phyloP scores from a whole-genome alignment of 176 grass and related monocot species.

The Tillandsia fasciculata region DNA sequence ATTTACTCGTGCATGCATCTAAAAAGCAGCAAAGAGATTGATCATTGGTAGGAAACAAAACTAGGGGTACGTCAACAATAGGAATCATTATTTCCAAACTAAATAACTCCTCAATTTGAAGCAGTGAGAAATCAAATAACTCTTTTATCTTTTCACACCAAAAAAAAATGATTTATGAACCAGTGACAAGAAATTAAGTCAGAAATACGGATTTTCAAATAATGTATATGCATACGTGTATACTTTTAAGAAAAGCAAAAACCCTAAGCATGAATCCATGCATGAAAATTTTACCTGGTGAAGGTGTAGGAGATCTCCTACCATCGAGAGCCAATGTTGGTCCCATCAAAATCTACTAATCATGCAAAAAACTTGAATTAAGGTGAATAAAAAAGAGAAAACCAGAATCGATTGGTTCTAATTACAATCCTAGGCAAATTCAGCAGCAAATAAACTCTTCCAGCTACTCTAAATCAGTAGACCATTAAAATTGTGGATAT shows the following conservation, averaged over 20 bases:
- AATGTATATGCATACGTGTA: no score
- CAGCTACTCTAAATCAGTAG: no score
- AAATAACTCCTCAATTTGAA: no score
- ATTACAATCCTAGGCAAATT: background rate
- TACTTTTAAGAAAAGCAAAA: no score
- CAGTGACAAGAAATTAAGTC: no score
- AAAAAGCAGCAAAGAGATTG: background rate
- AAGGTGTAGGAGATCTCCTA: constrained; percentile 8
- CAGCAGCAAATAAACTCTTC: background rate
- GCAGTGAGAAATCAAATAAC: no score
- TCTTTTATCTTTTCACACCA: no score
- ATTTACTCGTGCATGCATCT: background rate
- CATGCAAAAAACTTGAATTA: background rate
- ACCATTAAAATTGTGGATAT: no score
- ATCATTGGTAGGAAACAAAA: background rate
- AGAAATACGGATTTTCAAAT: no score
- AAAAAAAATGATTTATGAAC: no score
- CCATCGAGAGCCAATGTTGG: constrained; percentile 21
- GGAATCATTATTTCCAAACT: background rate
- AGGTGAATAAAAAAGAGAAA: background rate
- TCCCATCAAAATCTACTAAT: constrained; percentile 14
- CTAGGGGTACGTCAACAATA: background rate
- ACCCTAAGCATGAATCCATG: no score
- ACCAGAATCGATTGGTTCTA: background rate
- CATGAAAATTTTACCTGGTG: background rate